Evolutionary conservation across 495 filamentous ascomycete species (phyloP).

Genomic region (Evansstolkia leycettana): DNA sequence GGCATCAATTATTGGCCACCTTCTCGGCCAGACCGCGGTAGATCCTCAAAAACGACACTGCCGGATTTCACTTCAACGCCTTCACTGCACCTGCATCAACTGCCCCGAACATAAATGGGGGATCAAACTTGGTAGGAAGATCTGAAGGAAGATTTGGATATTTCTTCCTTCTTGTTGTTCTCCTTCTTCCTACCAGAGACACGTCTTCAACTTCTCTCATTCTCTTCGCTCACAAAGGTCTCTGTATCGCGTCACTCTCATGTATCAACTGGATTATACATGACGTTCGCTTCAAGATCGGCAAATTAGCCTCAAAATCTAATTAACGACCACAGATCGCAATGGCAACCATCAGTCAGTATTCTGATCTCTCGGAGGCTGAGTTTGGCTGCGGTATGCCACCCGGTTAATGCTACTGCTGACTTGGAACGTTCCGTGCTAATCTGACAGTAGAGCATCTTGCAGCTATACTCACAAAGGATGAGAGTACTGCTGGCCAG

Average conservation of each 20-base stretch:
- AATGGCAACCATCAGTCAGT: slow-evolving; percentile 26
- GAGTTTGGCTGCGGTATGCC: slow-evolving; percentile 35
- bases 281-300: too few species aligned
- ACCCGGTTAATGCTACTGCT: not conserved
- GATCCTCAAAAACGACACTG: slow-evolving; percentile 4
- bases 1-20: slow-evolving; percentile 3
- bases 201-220: not conserved
- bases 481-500: slow-evolving; percentile 18
- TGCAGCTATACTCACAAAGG: slow-evolving; percentile 18
- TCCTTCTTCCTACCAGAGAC: not conserved
- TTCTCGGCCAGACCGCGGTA: slow-evolving; percentile 13
- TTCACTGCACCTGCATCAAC: too few species aligned
- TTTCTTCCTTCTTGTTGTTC: too few species aligned
- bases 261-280: too few species aligned
- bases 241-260: too few species aligned
- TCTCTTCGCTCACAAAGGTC: too few species aligned
- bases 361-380: slow-evolving; percentile 27
- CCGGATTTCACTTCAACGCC: not conserved
- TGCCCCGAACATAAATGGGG: too few species aligned
- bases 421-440: slow-evolving; percentile 3
- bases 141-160: too few species aligned
- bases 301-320: too few species aligned
- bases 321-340: slow-evolving; percentile 1
- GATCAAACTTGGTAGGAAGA: too few species aligned
- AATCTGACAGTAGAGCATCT: slow-evolving; percentile 25